Evolutionary conservation across 257 asterid genomes (phyloP).

Genomic region (Solanum dulcamara): DNA sequence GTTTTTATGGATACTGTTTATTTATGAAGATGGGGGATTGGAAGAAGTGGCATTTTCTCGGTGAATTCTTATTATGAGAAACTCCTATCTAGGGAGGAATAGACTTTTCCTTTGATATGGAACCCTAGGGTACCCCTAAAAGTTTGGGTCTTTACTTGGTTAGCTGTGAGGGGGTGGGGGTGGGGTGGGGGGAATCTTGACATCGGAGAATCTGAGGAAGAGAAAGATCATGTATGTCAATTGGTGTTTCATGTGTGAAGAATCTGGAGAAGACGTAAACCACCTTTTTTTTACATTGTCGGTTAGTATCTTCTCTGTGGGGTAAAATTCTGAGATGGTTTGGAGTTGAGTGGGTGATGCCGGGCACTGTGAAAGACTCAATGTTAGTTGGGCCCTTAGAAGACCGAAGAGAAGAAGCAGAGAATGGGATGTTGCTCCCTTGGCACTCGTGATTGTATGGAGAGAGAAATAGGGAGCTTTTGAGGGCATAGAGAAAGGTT

Average conservation of each 20-base stretch:
- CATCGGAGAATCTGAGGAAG: not conserved
- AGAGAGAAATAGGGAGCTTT: not conserved
- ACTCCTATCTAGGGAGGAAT: not conserved
- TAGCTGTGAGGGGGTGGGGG: not conserved
- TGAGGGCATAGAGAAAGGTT: not conserved
- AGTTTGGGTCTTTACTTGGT: not conserved
- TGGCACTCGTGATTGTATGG: not conserved
- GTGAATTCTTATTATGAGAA: not conserved
- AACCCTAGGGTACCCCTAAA: not conserved
- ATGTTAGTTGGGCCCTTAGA: not conserved
- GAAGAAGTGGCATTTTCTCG: not conserved
- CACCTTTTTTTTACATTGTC: not conserved
- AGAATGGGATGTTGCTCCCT: not conserved
- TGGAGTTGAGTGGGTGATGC: not conserved
- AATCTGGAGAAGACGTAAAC: not conserved
- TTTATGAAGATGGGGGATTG: not conserved
- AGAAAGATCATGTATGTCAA: not conserved
- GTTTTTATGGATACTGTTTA: not conserved
- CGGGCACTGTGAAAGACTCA: not conserved
- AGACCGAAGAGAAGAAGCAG: not conserved
- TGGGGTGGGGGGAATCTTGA: not conserved
- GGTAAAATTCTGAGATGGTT: not conserved
- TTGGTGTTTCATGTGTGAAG: not conserved
- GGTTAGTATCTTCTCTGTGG: not conserved
- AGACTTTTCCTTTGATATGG: not conserved